Percentiles rank a stretch among this genome's conserved stretches.
Evolutionary conservation across 768 basidiomycete genomes (phyloP).

Genomic region (Lactarius pseudohatsudake): DNA sequence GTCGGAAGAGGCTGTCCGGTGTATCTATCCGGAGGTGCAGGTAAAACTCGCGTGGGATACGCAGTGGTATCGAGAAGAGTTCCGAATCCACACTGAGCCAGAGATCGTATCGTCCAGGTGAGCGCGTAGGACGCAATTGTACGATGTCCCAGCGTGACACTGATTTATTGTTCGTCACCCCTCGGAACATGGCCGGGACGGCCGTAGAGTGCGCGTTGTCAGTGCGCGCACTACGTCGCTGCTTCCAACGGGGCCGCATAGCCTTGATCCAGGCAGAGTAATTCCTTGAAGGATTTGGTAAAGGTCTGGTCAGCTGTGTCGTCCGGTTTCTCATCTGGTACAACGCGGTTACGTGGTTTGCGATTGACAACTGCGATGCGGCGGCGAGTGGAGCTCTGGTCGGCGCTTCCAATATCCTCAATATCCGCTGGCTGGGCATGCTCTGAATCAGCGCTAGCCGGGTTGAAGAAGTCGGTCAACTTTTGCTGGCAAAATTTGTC

Average conservation of each 20-base stretch:
- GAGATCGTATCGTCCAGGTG: slow-evolving; percentile 78
- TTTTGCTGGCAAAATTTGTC: slow-evolving; percentile 99
- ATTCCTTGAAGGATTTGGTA: slow-evolving; percentile 62
- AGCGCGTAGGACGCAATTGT: slow-evolving; percentile 78
- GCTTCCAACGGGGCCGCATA: slow-evolving; percentile 78
- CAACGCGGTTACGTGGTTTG: slow-evolving; percentile 42
- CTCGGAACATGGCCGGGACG: slow-evolving; percentile 75
- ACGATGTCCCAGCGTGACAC: slow-evolving; percentile 88
- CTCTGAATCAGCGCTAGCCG: slow-evolving; percentile 37
- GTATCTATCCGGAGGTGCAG: slow-evolving; percentile 79
- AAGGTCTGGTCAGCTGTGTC: slow-evolving; percentile 36
- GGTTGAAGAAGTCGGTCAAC: slow-evolving; percentile 89
- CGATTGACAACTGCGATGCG: slow-evolving; percentile 57
- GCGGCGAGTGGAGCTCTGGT: slow-evolving; percentile 33
- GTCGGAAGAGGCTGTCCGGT: slow-evolving; percentile 63
- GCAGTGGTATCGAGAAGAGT: slow-evolving; percentile 75
- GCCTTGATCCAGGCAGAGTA: slow-evolving; percentile 79
- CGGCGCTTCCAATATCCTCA: slow-evolving; percentile 51
- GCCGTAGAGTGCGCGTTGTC: slow-evolving; percentile 39
- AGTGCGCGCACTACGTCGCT: slow-evolving; percentile 48
- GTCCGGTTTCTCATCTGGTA: slow-evolving; percentile 41
- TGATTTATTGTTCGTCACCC: slow-evolving; percentile 53
- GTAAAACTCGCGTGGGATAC: slow-evolving; percentile 91
- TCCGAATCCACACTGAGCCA: slow-evolving; percentile 86
- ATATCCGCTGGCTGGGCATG: slow-evolving; percentile 44